These are phyloP conservation scores for Solanum hybrid DNA, from an alignment of 305 asterid species.

Conservation along the genomic window DNA sequence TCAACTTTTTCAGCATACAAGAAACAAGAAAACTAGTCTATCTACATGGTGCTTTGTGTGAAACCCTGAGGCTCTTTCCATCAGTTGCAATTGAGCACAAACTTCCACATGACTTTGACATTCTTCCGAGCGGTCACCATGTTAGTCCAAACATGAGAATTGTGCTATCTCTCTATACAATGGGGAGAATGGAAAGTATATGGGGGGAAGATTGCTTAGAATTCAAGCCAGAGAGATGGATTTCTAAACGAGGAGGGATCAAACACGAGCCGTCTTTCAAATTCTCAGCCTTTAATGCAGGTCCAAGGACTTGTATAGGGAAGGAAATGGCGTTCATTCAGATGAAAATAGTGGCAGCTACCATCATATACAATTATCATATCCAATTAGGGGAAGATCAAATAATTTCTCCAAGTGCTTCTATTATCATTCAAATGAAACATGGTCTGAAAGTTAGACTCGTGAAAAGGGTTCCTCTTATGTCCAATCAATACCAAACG, in stretches of 20 bases:
- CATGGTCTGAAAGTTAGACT: background rate
- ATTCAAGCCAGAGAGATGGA: constrained; percentile 11
- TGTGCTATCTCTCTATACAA: background rate
- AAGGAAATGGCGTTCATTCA: background rate
- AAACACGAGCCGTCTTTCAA: background rate
- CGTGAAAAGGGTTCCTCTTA: background rate
- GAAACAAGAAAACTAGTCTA: constrained; percentile 2
- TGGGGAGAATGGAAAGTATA: background rate
- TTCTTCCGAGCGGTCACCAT: background rate
- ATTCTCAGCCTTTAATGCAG: background rate
- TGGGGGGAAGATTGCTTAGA: constrained; percentile 9
- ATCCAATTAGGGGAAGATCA: background rate
- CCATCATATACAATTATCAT: background rate
- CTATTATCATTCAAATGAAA: background rate
- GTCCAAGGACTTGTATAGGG: constrained; percentile 1
- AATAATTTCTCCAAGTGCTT: background rate
- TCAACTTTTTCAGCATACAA: background rate
- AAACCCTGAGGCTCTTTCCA: constrained; percentile 7
- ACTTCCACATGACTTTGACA: background rate
- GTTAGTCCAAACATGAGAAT: background rate
- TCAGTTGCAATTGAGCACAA: background rate
- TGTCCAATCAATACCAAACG: fast-evolving
- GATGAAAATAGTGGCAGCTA: constrained; percentile 3
- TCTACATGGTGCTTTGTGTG: constrained; percentile 1
- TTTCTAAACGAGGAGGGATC: background rate